Evolutionary conservation across 2,329 filamentous ascomycete genomes (phyloP).

Genomic region (Leptographium lundbergii): DNA sequence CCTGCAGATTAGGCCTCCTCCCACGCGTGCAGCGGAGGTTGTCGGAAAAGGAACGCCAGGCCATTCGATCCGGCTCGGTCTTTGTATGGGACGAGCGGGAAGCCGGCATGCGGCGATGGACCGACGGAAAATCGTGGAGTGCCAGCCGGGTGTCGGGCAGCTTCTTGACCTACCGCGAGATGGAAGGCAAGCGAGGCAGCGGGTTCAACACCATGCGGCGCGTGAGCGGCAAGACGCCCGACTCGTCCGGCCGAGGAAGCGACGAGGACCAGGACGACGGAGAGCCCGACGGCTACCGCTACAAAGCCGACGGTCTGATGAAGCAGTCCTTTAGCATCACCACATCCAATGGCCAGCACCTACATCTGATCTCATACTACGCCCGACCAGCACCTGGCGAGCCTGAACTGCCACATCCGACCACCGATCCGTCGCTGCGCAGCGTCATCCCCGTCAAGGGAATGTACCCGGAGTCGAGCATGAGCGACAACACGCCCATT

Average conservation of each 20-base stretch:
- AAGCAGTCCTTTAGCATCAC: conserved; percentile 99
- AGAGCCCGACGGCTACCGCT: conserved; percentile 82
- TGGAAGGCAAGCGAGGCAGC: conserved; percentile 94
- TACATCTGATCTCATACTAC: conserved; percentile 97
- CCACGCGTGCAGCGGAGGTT: conserved; percentile 85
- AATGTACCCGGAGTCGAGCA: conserved; percentile 92
- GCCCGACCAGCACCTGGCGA: conserved; percentile 64
- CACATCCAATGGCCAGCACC: conserved; percentile 73
- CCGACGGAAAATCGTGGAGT: conserved; percentile 98
- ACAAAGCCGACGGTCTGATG: conserved; percentile 95
- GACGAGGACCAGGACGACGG: conserved; percentile 77
- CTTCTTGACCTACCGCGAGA: conserved; percentile 93
- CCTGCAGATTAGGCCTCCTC: conserved; percentile 76
- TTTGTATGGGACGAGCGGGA: conserved; percentile 99
- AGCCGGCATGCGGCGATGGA: conserved; percentile 97
- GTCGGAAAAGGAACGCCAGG: conserved; percentile 93
- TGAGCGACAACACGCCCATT: conserved; percentile 64
- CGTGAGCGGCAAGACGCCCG: conserved; percentile 63
- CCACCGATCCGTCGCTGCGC: conserved; percentile 65
- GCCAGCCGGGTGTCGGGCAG: conserved; percentile 94
- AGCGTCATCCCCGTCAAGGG: conserved; percentile 81
- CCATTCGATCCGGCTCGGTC: conserved; percentile 90
- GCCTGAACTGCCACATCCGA: conserved; percentile 66
- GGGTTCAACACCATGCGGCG: conserved; percentile 47
- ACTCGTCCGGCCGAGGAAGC: conserved; percentile 59